These are phyloP conservation scores for Aureobasidium namibiae DNA, from an alignment of 2,329 filamentous ascomycete genomes.

Conservation along the genomic window DNA sequence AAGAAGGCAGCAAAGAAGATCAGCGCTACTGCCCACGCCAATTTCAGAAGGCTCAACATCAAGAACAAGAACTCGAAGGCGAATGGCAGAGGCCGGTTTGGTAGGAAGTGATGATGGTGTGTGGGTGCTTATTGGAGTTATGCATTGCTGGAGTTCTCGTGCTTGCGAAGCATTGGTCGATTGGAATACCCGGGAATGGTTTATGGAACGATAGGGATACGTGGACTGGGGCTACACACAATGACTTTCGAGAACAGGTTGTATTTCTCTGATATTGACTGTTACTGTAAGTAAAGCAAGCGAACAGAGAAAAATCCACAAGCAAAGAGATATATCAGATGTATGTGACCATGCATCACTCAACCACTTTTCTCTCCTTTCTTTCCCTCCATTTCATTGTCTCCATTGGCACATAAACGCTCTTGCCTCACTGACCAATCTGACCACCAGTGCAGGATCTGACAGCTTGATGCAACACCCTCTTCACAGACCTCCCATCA, in stretches of 20 bases:
- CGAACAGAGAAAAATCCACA: not conserved
- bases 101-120: conserved; percentile 18
- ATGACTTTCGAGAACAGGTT: not conserved
- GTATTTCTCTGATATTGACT: not conserved
- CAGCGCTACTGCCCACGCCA: conserved; percentile 39
- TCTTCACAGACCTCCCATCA: not conserved
- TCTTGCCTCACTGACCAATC: too few species aligned
- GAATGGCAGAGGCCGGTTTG: conserved; percentile 34
- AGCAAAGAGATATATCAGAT: not conserved
- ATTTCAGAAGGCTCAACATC: conserved; percentile 42
- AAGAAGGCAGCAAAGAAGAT: conserved; percentile 37
- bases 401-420: too few species aligned
- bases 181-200: not conserved
- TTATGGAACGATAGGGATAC: not conserved
- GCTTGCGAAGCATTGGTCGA: not conserved
- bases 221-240: not conserved
- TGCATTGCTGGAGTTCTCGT: conserved; percentile 2
- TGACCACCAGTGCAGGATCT: too few species aligned
- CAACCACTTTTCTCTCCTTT: not conserved
- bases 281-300: not conserved
- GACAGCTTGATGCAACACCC: not conserved
- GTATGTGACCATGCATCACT: not conserved
- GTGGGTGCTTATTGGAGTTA: not conserved
- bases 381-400: not conserved
- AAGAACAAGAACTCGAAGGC: conserved; percentile 39